Conservation (phyloP, 352 stramenopile species). For the Globisporangium rhizosaccharum region DNA sequence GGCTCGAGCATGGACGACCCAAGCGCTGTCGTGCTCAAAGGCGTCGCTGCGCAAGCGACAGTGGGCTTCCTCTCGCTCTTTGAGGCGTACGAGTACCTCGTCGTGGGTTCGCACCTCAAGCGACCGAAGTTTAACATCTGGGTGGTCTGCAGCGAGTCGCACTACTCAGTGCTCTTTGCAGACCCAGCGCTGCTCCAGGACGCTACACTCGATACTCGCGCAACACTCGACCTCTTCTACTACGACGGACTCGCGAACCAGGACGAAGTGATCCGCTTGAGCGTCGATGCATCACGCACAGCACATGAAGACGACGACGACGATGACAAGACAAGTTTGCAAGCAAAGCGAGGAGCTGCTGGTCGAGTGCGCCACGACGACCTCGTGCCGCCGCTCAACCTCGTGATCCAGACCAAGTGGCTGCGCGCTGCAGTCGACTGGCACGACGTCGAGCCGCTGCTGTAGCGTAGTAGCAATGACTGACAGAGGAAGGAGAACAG, state of each 20-base stretch:
- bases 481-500: background rate
- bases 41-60: constrained; percentile 39
- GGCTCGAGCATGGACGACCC: constrained; percentile 48
- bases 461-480: constrained; percentile 30
- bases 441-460: constrained; percentile 83
- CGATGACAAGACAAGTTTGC: constrained; percentile 11
- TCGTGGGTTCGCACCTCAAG: constrained; percentile 82
- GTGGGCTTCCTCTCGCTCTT: constrained; percentile 91
- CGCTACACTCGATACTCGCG: constrained; percentile 20
- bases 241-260: constrained; percentile 87
- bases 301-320: constrained; percentile 26
- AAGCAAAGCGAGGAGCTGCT: constrained; percentile 16
- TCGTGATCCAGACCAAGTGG: constrained; percentile 91
- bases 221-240: constrained; percentile 77
- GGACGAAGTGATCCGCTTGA: constrained; percentile 80
- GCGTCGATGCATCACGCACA: constrained; percentile 29
- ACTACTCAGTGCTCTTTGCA: constrained; percentile 89
- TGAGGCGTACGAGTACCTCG: constrained; percentile 87
- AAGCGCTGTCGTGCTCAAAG: constrained; percentile 60
- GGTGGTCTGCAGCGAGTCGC: constrained; percentile 91
- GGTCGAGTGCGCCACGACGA: constrained; percentile 33
- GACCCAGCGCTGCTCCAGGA: constrained; percentile 22
- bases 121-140: constrained; percentile 70
- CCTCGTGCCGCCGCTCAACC: constrained; percentile 80
- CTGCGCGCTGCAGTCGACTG: constrained; percentile 69